Base-by-base conservation (phyloP, 192 early-diverging fungal genomes). In the Rhizoclosmatium sp. region DNA sequence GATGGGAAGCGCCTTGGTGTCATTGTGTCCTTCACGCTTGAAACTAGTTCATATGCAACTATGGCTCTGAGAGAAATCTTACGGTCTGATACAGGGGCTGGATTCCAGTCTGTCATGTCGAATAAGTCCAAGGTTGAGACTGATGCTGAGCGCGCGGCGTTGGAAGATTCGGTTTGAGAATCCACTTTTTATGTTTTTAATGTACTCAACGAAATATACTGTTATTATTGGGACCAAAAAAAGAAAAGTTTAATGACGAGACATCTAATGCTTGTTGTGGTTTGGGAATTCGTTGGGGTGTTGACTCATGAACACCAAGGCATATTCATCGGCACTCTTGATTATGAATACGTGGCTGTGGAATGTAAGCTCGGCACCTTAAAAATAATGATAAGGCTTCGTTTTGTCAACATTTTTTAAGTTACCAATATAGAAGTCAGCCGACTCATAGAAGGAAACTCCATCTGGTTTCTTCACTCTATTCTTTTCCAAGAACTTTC, bases 1-100 rank as follows among this genome's bases (percentile, higher is more conserved):
- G 90, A 87, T 49, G 96, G 96, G 40, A 78, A 90, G 68, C 86
- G 89, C 12, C 49, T 93, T 39, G 98, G 93, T 7, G 74, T 97
- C 41, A 84, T 92, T 56, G 79, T 96, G 16, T 85, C 90, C 45
- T 91, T 99, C 75, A 93, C 93, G 21, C 85, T 99, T 64, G 84
- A 82, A 44, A 88, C 94, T 1, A 95, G 94, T 54, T 90, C 93
- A 47, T 99, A 99, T 81, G 98, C 98, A 2, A 99, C 98, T 0
- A 98, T 99, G 96, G 91, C 93, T n/a, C 82, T 99, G 69, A 89
- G 97, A 21, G 98, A 99, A 82, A 83, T 98, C 31, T 92, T 92
- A 81, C 87, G 84, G 75, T 77, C 79, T n/a, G 83, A 80, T 40
- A 88, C 87, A 0, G 65, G 83, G 9, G 58, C 81, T 23, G 71